Evolutionary conservation across 257 asterid genomes (phyloP).

Genomic region (Solanum sejunctum): DNA sequence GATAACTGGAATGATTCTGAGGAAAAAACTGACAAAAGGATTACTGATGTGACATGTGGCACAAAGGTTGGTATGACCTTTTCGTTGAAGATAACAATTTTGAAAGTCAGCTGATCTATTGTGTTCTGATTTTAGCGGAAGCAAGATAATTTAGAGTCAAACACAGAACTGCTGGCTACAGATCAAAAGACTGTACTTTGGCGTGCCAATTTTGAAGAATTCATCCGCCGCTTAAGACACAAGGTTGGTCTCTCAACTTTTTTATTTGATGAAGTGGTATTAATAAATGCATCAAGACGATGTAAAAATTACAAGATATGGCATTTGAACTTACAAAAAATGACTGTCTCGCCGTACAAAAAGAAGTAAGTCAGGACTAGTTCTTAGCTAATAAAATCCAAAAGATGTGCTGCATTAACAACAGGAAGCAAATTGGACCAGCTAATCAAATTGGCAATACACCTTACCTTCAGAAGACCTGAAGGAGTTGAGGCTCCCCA

Average conservation of each 20-base stretch:
- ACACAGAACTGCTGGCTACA: constrained; percentile 27
- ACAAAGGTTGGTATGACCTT: constrained; percentile 46
- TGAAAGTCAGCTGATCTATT: constrained; percentile 9
- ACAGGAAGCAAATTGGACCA: background rate
- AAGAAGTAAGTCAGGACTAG: background rate
- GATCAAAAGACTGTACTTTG: constrained; percentile 53
- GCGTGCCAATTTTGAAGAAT: constrained; percentile 89
- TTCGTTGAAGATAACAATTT: background rate
- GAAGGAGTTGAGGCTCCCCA: background rate
- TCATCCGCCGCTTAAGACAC: constrained; percentile 47
- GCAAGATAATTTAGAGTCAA: constrained; percentile 26
- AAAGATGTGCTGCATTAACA: background rate
- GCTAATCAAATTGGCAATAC: background rate
- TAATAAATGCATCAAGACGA: background rate
- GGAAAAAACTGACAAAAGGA: constrained; percentile 20
- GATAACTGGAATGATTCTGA: constrained; percentile 26
- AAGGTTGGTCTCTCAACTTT: constrained; percentile 37
- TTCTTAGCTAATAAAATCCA: background rate
- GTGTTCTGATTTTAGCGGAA: constrained; percentile 43
- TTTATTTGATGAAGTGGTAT: background rate
- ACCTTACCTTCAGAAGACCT: background rate
- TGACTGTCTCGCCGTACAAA: background rate
- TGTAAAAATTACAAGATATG: background rate
- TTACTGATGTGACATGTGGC: constrained; percentile 15
- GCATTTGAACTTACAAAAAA: background rate